Percentiles rank a stretch among this genome's conserved stretches.
These are phyloP conservation scores for Cotoneaster glaucophyllus DNA, from an alignment of 306 rosid genomes.

Conservation along the genomic window DNA sequence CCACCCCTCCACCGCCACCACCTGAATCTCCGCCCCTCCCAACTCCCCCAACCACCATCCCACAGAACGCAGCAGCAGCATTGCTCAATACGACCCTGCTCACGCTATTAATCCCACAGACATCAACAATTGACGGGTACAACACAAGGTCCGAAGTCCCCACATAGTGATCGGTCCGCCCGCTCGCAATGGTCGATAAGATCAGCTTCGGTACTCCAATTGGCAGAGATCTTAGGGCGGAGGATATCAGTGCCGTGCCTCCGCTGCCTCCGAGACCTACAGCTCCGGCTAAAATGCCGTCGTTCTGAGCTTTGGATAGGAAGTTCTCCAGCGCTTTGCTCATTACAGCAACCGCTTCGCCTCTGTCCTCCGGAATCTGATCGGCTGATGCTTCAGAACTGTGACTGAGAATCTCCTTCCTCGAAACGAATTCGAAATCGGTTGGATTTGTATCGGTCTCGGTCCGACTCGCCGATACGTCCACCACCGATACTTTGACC, in stretches of 20 bases:
- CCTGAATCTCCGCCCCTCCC: slow-evolving; percentile 29
- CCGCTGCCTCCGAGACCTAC: slow-evolving; percentile 84
- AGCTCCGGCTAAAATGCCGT: slow-evolving; percentile 51
- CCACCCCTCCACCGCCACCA: slow-evolving; percentile 9
- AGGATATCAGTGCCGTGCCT: slow-evolving; percentile 70
- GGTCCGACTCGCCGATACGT: slow-evolving; percentile 54
- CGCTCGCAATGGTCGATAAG: slow-evolving; percentile 87
- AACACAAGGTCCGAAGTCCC: slow-evolving; percentile 72
- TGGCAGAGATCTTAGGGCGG: slow-evolving; percentile 58
- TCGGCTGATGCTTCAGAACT: slow-evolving; percentile 15
- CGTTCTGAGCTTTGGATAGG: slow-evolving; percentile 39
- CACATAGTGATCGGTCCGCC: slow-evolving; percentile 74
- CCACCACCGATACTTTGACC: slow-evolving; percentile 57
- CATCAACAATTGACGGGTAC: slow-evolving; percentile 72
- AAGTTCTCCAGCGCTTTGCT: slow-evolving; percentile 54
- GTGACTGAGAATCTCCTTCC: slow-evolving; percentile 50
- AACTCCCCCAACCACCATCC: slow-evolving; percentile 75
- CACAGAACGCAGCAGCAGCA: slow-evolving; percentile 83
- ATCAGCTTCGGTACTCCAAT: slow-evolving; percentile 78
- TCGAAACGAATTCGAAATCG: slow-evolving; percentile 52
- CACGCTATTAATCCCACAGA: slow-evolving; percentile 75
- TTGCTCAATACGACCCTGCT: slow-evolving; percentile 61
- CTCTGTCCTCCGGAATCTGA: slow-evolving; percentile 56
- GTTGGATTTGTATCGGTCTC: slow-evolving; percentile 24
- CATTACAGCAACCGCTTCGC: slow-evolving; percentile 63